Evolutionary conservation across 2,329 filamentous ascomycete species (phyloP).

Genomic region (Aspergillus persii): DNA sequence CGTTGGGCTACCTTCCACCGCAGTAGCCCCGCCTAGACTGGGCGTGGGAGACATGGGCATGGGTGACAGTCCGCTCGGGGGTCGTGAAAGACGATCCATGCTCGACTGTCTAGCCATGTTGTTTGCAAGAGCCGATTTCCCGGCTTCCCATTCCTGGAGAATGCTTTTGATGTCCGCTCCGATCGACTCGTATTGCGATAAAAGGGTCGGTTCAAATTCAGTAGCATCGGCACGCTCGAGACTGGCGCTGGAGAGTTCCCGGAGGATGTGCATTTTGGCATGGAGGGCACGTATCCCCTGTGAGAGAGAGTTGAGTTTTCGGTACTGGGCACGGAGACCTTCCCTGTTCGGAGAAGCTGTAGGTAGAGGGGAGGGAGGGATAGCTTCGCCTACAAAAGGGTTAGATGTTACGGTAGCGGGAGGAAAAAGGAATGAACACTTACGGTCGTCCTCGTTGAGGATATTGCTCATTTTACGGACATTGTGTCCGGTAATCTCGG

Average conservation of each 20-base stretch:
- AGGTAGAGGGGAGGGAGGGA: conserved; percentile 56
- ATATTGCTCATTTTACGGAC: conserved; percentile 67
- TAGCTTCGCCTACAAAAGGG: conserved; percentile 36
- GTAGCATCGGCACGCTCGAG: conserved; percentile 68
- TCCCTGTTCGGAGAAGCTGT: conserved; percentile 74
- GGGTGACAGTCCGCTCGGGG: conserved; percentile 45
- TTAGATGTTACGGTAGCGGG: neutral
- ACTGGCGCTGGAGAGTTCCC: conserved; percentile 81
- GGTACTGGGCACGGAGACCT: conserved; percentile 79
- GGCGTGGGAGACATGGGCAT: conserved; percentile 44
- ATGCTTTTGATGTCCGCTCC: conserved; percentile 79
- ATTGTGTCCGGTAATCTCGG: conserved; percentile 59
- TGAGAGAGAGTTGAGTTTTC: conserved; percentile 83
- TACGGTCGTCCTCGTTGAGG: conserved; percentile 76
- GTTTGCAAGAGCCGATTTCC: conserved; percentile 75
- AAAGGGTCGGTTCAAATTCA: conserved; percentile 73
- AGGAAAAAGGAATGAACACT: conserved; percentile 32
- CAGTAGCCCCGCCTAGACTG: conserved; percentile 46
- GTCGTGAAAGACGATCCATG: conserved; percentile 55
- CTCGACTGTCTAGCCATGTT: conserved; percentile 79
- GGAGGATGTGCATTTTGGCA: conserved; percentile 87
- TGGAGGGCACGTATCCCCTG: conserved; percentile 88
- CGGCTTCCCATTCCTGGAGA: conserved; percentile 82
- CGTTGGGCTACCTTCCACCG: conserved; percentile 57
- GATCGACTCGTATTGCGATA: conserved; percentile 92